Base-by-base conservation (phyloP, 2,329 filamentous ascomycete species). In the Aspergillus tamarii region DNA sequence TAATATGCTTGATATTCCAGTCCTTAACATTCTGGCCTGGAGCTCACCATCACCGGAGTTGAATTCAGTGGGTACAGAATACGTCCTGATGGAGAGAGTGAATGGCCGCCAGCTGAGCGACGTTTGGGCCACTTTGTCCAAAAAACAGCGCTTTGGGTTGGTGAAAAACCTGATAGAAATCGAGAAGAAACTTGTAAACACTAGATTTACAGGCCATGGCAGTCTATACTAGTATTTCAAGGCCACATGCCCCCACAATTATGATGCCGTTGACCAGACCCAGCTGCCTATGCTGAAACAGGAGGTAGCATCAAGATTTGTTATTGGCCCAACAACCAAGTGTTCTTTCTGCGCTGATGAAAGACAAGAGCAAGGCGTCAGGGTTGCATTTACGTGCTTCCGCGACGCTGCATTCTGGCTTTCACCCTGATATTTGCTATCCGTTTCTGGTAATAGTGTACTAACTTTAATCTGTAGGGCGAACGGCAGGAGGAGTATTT, bases 171-270 rank as follows among this genome's bases (percentile, higher is more conserved):
- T 70, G 57, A 64, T 70, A 3, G 59, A 59, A n/a, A 64, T 71
- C 34, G 62, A 70, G 41, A 41, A 43, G 34, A 68, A 62, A 53
- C 57, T 70, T 14, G 48, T 61, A 28, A 63, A 46, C 11, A 23
- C 55, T n/a, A 64, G 53, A 1, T 64, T 69, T 55, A 1, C 58
- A 4, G 11, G 45, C 9, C 60, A 70, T 41, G 69, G 70, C 30
- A 70, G 68, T 46, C 46, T 72, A 16, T 72, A n/a, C n/a, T n/a
- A n/a, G n/a, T n/a, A 69, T 48, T 72, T 67, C 41, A 53, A 50
- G 46, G 55, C 54, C 55, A 60, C 57, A 32, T 64, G 32, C 50
- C 56, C 36, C 4, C 5, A 52, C 30, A 4, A 9, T 32, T 32
- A 32, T 32, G 30, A 32, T 32, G 30, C 30, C 9, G 30, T 32